Conservation (phyloP, 1,284 basidiomycete species). For the Singerocomus inundabilis region DNA sequence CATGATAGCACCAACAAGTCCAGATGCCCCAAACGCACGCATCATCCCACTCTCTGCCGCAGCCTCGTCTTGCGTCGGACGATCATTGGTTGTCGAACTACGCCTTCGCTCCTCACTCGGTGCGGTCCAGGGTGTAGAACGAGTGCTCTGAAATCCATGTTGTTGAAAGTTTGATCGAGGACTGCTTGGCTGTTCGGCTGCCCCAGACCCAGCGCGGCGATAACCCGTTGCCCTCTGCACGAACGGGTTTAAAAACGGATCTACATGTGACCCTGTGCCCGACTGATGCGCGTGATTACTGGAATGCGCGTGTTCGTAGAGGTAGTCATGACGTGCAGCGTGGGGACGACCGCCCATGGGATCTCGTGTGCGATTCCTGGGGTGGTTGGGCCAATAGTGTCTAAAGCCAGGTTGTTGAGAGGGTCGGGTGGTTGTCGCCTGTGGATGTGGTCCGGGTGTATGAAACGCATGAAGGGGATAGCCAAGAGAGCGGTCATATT, state of each 20-base stretch:
- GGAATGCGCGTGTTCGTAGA: slow-evolving; percentile 9
- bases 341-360: slow-evolving; percentile 6
- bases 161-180: background rate
- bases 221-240: slow-evolving; percentile 31
- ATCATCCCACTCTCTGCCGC: slow-evolving; percentile 24
- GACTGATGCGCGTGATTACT: slow-evolving; percentile 2
- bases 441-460: slow-evolving; percentile 25
- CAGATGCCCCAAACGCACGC: slow-evolving; percentile 32
- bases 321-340: slow-evolving; percentile 10
- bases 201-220: slow-evolving; percentile 2
- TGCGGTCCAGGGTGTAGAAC: slow-evolving; percentile 1
- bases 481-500: slow-evolving; percentile 29
- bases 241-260: slow-evolving; percentile 28
- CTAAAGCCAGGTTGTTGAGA: slow-evolving; percentile 29
- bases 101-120: slow-evolving; percentile 1
- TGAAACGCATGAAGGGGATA: slow-evolving; percentile 6
- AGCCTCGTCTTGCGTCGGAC: slow-evolving; percentile 25
- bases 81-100: background rate
- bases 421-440: slow-evolving; percentile 30
- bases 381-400: slow-evolving; percentile 29
- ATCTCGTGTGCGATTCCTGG: slow-evolving; percentile 20
- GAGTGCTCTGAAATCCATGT: slow-evolving; percentile 2
- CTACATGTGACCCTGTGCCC: slow-evolving; percentile 3
- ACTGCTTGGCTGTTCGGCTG: background rate
- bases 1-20: slow-evolving; percentile 28